Percentiles rank a stretch among this genome's conserved stretches.
Evolutionary conservation across 345 rosid species (phyloP).

Genomic region (Heritiera fomes): DNA sequence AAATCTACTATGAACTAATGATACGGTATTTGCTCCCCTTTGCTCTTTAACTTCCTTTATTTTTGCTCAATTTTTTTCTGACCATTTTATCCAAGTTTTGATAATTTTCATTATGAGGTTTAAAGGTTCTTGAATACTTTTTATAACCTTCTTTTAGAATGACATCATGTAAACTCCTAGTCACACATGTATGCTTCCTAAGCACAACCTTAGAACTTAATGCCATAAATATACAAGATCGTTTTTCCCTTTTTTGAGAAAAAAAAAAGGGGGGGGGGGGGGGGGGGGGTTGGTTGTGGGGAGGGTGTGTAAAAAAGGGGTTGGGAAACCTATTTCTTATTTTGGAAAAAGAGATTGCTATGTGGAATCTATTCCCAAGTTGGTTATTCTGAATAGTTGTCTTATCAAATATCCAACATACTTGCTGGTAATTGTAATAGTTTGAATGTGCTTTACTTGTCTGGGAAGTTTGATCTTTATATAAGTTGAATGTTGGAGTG

Average conservation of each 20-base stretch:
- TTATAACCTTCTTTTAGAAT: neutral
- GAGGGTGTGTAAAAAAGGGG: no score
- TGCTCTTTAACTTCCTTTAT: neutral
- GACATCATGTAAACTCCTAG: neutral
- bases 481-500: neutral
- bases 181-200: neutral
- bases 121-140: neutral
- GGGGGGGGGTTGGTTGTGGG: no score
- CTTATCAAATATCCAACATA: neutral
- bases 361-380: neutral
- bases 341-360: no score
- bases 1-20: constrained; percentile 84
- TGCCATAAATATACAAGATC: no score
- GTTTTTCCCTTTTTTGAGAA: no score
- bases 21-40: constrained; percentile 52
- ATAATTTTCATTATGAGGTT: neutral
- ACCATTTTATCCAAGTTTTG: neutral
- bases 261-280: no score
- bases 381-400: neutral
- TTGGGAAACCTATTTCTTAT: no score
- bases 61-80: neutral
- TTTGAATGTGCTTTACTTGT: neutral
- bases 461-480: neutral
- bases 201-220: neutral
- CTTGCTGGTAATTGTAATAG: neutral